Conservation (phyloP, 257 asterid genomes). For the Gardenia jasminoides region DNA sequence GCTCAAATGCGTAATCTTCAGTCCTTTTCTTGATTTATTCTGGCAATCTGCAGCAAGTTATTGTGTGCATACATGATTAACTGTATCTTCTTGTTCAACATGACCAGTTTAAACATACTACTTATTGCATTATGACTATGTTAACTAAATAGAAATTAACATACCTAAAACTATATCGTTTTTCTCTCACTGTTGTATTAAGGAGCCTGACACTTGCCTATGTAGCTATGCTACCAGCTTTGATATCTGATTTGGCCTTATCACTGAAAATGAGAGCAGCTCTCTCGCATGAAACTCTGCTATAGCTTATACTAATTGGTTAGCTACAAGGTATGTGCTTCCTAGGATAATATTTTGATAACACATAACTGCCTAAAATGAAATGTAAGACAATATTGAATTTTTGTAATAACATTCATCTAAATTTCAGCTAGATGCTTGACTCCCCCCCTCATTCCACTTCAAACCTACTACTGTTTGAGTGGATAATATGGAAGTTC, state of each 20-base stretch:
- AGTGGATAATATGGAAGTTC: background rate
- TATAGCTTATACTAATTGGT: background rate
- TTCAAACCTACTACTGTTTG: background rate
- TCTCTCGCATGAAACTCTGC: background rate
- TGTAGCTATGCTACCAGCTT: background rate
- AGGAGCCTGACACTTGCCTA: background rate
- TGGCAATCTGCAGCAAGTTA: background rate
- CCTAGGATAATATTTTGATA: background rate
- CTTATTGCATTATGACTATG: background rate
- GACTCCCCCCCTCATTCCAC: too few species aligned
- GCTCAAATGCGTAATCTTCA: slow-evolving; percentile 10
- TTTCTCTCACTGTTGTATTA: background rate
- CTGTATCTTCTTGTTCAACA: background rate
- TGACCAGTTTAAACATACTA: background rate
- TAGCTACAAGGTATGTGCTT: background rate
- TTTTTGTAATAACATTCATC: background rate
- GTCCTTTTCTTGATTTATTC: background rate
- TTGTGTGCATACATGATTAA: background rate
- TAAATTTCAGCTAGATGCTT: background rate
- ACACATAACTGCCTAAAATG: background rate
- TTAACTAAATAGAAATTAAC: background rate
- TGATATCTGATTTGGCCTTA: background rate
- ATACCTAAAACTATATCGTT: background rate
- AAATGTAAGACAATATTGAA: background rate
- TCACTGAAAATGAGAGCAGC: background rate